Conservation (phyloP, 805 yeast genomes). For the Suhomyces faveliae region DNA sequence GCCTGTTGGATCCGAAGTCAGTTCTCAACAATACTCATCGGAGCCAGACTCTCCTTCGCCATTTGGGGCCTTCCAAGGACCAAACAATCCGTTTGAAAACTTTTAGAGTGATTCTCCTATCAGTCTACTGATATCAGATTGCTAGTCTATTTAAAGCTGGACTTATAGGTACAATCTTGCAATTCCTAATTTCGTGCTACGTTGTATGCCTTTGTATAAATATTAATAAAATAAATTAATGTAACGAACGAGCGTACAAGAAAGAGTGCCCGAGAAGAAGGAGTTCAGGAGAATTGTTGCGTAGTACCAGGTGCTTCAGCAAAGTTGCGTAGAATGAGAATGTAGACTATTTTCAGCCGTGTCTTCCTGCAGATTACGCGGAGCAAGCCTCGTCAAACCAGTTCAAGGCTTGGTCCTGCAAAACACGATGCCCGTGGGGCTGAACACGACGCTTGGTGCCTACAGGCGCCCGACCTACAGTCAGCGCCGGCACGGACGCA, state of each 20-base stretch:
- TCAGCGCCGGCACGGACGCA: too few species aligned
- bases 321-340: too few species aligned
- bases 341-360: too few species aligned
- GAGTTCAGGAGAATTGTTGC: too few species aligned
- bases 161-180: not conserved
- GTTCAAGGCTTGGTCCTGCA: too few species aligned
- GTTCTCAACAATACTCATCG: not conserved
- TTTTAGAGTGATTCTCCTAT: not conserved
- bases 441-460: too few species aligned
- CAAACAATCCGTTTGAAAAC: slow-evolving; percentile 1
- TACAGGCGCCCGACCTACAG: too few species aligned
- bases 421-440: too few species aligned
- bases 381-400: too few species aligned
- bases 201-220: not conserved
- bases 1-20: slow-evolving; percentile 3
- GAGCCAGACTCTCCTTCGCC: slow-evolving; percentile 3
- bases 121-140: not conserved
- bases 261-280: not conserved
- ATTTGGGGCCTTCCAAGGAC: slow-evolving; percentile 3
- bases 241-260: too few species aligned
- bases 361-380: too few species aligned
- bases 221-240: not conserved
- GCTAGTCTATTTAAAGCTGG: not conserved
- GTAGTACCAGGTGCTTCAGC: too few species aligned
- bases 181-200: not conserved